A percentile compares a stretch with the other conserved stretches of the same genome.
phyloP scores from a whole-genome alignment of 257 asterid genomes.

The Cruciata laevipes region DNA sequence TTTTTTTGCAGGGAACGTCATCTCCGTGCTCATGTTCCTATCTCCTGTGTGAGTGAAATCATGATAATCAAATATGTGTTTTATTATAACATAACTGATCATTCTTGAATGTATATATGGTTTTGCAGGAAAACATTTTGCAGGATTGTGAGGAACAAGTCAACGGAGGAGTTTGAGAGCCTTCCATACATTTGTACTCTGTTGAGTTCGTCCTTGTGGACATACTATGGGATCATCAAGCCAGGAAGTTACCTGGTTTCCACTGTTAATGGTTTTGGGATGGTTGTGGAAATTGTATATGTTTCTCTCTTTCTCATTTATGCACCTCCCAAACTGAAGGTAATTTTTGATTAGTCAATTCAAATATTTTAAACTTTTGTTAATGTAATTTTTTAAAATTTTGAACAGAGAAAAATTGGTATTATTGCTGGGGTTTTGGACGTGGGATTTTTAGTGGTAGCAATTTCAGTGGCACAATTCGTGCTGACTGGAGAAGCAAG shows the following conservation, averaged over 20 bases:
- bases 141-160: slow-evolving; percentile 46
- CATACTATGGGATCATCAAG: slow-evolving; percentile 54
- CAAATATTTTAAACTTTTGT: background rate
- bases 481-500: slow-evolving; percentile 31
- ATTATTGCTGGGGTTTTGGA: slow-evolving; percentile 34
- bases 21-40: slow-evolving; percentile 65
- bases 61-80: too few species aligned
- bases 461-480: slow-evolving; percentile 28
- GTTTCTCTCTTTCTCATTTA: slow-evolving; percentile 41
- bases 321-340: slow-evolving; percentile 43
- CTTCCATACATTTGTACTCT: slow-evolving; percentile 61
- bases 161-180: slow-evolving; percentile 62
- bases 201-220: slow-evolving; percentile 49
- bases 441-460: slow-evolving; percentile 38
- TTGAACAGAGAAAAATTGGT: slow-evolving; percentile 38
- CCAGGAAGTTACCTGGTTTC: slow-evolving; percentile 64
- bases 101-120: too few species aligned
- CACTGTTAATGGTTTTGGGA: slow-evolving; percentile 65
- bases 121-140: slow-evolving; percentile 51
- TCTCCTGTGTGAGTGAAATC: slow-evolving; percentile 54
- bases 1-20: slow-evolving; percentile 50
- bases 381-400: background rate
- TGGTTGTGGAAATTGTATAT: slow-evolving; percentile 32
- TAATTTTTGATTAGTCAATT: background rate
- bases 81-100: too few species aligned